Percentiles rank a stretch among this genome's conserved stretches.
phyloP scores from a whole-genome alignment of 1,284 basidiomycete species.

The Anthracocystis walkeri region DNA sequence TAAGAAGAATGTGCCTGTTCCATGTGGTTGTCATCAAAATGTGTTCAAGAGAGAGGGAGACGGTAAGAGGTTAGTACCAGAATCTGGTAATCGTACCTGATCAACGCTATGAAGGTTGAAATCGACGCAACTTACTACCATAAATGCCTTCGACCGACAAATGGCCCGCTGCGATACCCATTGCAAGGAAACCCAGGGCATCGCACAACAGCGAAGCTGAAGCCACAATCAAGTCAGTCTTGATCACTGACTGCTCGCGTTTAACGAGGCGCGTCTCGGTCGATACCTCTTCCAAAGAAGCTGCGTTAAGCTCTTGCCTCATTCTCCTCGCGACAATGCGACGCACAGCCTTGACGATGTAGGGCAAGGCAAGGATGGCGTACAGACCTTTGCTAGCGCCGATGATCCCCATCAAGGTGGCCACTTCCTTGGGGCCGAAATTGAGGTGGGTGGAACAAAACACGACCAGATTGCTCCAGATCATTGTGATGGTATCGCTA shows the following conservation, averaged over 20 bases:
- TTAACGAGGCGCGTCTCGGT: conserved; percentile 8
- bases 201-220: conserved; percentile 21
- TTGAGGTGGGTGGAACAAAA: conserved; percentile 37
- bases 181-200: conserved; percentile 17
- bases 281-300: conserved; percentile 5
- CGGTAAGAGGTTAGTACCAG: too few relatives aligned
- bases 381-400: conserved; percentile 27
- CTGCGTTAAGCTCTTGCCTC: conserved; percentile 19
- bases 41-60: background rate
- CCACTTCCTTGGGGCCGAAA: conserved; percentile 28
- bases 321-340: conserved; percentile 23
- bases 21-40: background rate
- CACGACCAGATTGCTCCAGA: conserved; percentile 35
- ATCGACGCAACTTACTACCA: conserved; percentile 17
- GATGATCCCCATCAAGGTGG: conserved; percentile 27
- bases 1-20: conserved; percentile 18
- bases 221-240: conserved; percentile 34
- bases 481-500: conserved; percentile 22
- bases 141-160: conserved; percentile 27
- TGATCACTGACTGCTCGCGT: conserved; percentile 35
- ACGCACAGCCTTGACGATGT: conserved; percentile 23
- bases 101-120: too few relatives aligned
- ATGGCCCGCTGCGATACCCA: conserved; percentile 31
- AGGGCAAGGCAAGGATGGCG: conserved; percentile 21
- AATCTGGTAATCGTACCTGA: too few relatives aligned